A percentile compares a stretch with the other conserved stretches of the same genome.
These are phyloP conservation scores for Kwoniella botswanensis DNA, from an alignment of 768 basidiomycete species.

Conservation along the genomic window DNA sequence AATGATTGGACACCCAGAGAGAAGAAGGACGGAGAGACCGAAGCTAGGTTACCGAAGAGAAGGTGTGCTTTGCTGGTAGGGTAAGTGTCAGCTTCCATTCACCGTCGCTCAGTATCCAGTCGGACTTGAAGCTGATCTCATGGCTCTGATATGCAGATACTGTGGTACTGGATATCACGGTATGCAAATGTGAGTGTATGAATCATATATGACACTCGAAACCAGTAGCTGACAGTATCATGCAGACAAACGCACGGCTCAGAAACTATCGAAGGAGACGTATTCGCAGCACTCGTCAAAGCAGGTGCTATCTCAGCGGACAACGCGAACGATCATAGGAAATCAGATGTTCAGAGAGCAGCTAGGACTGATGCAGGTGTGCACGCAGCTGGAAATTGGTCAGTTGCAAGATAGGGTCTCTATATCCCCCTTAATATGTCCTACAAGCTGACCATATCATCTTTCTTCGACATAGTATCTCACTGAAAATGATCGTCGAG, in stretches of 20 bases:
- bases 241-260: conserved; percentile 69
- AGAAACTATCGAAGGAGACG: conserved; percentile 83
- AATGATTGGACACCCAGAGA: conserved; percentile 20
- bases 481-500: conserved; percentile 79
- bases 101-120: neutral
- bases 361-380: conserved; percentile 97
- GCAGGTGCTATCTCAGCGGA: conserved; percentile 93
- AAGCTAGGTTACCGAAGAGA: conserved; percentile 48
- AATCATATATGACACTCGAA: neutral
- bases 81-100: conserved; percentile 19
- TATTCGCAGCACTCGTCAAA: conserved; percentile 86
- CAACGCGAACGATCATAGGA: conserved; percentile 87
- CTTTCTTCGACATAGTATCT: conserved; percentile 42
- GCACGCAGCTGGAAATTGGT: conserved; percentile 96
- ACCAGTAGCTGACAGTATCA: neutral
- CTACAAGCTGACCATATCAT: neutral
- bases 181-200: conserved; percentile 85
- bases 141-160: conserved; percentile 25
- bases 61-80: conserved; percentile 37
- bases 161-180: conserved; percentile 87
- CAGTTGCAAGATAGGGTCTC: conserved; percentile 57
- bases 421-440: neutral
- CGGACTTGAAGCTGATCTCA: neutral
- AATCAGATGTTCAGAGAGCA: conserved; percentile 82
- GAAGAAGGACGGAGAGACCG: conserved; percentile 25